A percentile compares a stretch with the other conserved stretches of the same genome.
Conservation (phyloP, 2,329 filamentous ascomycete species). For the Talaromyces islandicus region DNA sequence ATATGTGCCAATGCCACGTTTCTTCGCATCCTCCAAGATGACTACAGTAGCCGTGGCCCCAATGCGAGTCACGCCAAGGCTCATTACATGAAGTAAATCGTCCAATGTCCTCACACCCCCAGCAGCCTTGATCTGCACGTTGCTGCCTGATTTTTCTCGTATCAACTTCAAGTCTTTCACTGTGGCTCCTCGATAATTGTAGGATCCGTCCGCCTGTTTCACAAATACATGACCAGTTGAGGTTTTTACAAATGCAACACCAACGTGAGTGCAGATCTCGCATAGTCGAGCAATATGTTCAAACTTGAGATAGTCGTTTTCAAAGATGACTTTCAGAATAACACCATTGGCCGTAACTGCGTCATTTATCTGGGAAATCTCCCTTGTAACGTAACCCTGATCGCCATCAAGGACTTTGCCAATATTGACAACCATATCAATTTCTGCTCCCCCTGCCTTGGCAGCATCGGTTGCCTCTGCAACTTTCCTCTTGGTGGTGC, state of each 20-base stretch:
- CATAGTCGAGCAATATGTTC: constrained; percentile 49
- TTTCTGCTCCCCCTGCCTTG: constrained; percentile 46
- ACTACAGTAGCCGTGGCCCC: constrained; percentile 51
- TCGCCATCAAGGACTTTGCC: constrained; percentile 53
- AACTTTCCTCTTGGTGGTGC: constrained; percentile 49
- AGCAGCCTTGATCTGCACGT: constrained; percentile 53
- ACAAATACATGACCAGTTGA: constrained; percentile 58
- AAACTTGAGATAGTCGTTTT: constrained; percentile 52
- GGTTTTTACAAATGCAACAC: constrained; percentile 56
- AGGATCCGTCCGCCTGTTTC: constrained; percentile 47
- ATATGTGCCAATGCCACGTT: constrained; percentile 39
- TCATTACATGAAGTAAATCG: constrained; percentile 50
- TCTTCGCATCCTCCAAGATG: constrained; percentile 51
- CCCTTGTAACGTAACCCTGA: constrained; percentile 51
- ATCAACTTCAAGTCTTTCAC: constrained; percentile 49
- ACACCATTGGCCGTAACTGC: constrained; percentile 41
- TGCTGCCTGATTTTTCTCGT: constrained; percentile 38
- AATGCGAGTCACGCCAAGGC: constrained; percentile 50
- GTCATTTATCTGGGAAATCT: constrained; percentile 48
- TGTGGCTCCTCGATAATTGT: constrained; percentile 51
- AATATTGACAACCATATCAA: constrained; percentile 59
- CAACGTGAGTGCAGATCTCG: constrained; percentile 47
- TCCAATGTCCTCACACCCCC: constrained; percentile 54
- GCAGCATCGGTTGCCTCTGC: constrained; percentile 47
- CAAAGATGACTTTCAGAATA: constrained; percentile 57